Percentiles rank a stretch among this genome's conserved stretches.
phyloP scores from a whole-genome alignment of 139 green algal species.

The Zygnema circumcarinatum region DNA sequence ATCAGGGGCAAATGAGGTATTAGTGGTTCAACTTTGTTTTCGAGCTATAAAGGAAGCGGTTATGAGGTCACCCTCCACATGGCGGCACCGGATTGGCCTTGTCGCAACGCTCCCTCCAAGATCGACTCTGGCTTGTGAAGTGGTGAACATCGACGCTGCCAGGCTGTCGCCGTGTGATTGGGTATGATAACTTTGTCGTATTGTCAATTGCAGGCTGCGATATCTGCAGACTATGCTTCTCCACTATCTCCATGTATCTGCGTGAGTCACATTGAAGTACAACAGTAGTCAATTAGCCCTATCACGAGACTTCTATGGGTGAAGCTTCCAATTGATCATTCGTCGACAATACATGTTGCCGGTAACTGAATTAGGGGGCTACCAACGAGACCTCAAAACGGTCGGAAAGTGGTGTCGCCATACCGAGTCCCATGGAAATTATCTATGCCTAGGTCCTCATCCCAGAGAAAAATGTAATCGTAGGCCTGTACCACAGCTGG shows the following conservation, averaged over 20 bases:
- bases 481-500: slow-evolving; percentile 49
- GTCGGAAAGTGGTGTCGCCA: neutral
- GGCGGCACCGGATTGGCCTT: neutral
- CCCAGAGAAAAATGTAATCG: slow-evolving; percentile 59
- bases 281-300: too few relatives aligned
- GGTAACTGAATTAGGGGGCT: too few relatives aligned
- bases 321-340: too few relatives aligned
- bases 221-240: slow-evolving; percentile 19
- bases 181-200: neutral
- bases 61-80: neutral
- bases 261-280: too few relatives aligned
- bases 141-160: neutral
- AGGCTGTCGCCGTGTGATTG: neutral
- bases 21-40: too few relatives aligned
- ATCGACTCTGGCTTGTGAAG: neutral
- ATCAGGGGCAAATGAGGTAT: too few relatives aligned
- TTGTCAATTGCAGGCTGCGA: slow-evolving; percentile 19
- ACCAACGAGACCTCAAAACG: too few relatives aligned
- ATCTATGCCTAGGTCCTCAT: slow-evolving; percentile 51
- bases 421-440: slow-evolving; percentile 40
- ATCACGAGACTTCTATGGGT: too few relatives aligned
- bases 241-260: slow-evolving; percentile 27
- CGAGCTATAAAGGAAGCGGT: too few relatives aligned
- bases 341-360: too few relatives aligned
- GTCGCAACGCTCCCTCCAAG: neutral